Conservation (phyloP, 2,329 filamentous ascomycete species). For the Diaporthe sp. region DNA sequence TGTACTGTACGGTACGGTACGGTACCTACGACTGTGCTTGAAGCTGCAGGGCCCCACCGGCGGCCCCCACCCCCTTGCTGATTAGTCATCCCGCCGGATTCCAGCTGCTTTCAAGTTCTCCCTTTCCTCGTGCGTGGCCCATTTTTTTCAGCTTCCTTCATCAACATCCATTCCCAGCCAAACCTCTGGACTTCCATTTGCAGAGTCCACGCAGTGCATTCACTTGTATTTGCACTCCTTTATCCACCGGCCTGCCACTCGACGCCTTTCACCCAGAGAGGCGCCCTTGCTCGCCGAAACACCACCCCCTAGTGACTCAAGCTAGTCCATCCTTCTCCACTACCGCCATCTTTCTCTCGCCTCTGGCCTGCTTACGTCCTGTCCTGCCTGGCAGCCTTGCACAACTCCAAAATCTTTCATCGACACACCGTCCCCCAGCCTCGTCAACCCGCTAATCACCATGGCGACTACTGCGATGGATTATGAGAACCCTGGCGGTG, state of each 20-base stretch:
- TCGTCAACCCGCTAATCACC: conserved; percentile 45
- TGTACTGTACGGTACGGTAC: background rate
- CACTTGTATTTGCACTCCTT: conserved; percentile 19
- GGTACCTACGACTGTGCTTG: background rate
- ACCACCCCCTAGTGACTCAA: background rate
- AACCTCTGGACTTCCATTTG: conserved; percentile 26
- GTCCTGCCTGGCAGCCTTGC: conserved; percentile 24
- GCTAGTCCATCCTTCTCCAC: background rate
- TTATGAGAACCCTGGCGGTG: conserved; percentile 77
- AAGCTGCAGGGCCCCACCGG: background rate
- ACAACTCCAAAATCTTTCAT: conserved; percentile 32
- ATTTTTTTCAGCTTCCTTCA: conserved; percentile 40
- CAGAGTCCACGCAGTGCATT: conserved; percentile 16
- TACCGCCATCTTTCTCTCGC: background rate
- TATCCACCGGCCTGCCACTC: conserved; percentile 10
- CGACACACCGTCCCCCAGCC: conserved; percentile 28
- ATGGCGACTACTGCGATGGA: conserved; percentile 79
- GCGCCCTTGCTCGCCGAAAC: background rate
- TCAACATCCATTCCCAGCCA: conserved; percentile 35
- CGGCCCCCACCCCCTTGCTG: background rate
- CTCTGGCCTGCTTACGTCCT: conserved; percentile 21
- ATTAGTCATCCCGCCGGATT: conserved; percentile 16
- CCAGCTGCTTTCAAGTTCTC: conserved; percentile 32
- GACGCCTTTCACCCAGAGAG: conserved; percentile 7
- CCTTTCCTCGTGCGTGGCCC: conserved; percentile 39